These are phyloP conservation scores for Exidia glandulosa DNA, from an alignment of 768 basidiomycete genomes.

Conservation along the genomic window DNA sequence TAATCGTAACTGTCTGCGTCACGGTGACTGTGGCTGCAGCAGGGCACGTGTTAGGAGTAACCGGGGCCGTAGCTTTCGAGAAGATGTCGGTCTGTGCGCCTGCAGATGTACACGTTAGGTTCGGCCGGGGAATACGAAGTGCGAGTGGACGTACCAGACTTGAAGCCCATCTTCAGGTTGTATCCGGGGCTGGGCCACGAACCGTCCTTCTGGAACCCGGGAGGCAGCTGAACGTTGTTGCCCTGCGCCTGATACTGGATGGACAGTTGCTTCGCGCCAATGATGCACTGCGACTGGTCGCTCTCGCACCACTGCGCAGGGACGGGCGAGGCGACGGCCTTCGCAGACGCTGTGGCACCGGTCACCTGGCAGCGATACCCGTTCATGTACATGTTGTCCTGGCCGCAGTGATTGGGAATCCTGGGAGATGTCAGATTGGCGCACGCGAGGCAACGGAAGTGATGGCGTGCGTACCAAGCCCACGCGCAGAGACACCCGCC, in stretches of 20 bases:
- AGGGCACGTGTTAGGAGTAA: too few species aligned
- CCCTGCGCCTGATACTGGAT: slow-evolving; percentile 4
- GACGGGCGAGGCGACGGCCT: neutral
- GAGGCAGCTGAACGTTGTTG: slow-evolving; percentile 1
- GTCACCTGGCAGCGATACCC: slow-evolving; percentile 5
- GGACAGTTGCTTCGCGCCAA: slow-evolving; percentile 6
- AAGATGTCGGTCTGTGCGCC: neutral
- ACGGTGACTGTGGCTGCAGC: too few species aligned
- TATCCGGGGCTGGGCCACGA: neutral
- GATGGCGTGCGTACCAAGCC: neutral
- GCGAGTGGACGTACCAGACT: neutral
- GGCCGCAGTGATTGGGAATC: neutral
- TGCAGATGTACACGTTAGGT: neutral
- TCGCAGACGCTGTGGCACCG: neutral
- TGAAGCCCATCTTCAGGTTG: neutral
- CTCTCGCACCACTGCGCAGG: slow-evolving; percentile 6
- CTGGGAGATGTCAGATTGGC: neutral
- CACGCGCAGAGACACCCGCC: slow-evolving; percentile 5
- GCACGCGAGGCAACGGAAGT: neutral
- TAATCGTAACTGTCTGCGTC: too few species aligned
- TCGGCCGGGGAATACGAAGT: neutral
- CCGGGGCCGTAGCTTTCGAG: too few species aligned
- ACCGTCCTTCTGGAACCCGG: slow-evolving; percentile 1
- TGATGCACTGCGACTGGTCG: neutral
- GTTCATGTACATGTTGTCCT: slow-evolving; percentile 6